Evolutionary conservation across 768 basidiomycete species (phyloP).

Genomic region (Pisolithus microcarpus): DNA sequence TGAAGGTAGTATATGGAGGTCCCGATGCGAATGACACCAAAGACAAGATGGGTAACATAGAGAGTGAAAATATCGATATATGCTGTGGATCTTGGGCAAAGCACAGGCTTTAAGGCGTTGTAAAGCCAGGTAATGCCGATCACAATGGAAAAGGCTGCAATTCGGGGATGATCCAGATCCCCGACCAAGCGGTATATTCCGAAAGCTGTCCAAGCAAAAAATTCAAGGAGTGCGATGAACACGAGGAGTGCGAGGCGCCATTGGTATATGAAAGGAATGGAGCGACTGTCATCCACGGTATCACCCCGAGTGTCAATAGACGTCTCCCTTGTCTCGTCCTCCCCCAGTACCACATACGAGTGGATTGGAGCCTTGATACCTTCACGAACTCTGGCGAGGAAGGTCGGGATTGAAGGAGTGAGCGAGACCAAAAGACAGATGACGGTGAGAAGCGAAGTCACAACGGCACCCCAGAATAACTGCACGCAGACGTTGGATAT

Average conservation of each 20-base stretch:
- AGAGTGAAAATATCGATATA: constrained; percentile 17
- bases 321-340: background rate
- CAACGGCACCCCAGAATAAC: constrained; percentile 34
- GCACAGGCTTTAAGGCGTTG: constrained; percentile 8
- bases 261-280: background rate
- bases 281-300: background rate
- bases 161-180: background rate
- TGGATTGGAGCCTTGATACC: background rate
- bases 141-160: constrained; percentile 4
- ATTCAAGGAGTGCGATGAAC: constrained; percentile 10
- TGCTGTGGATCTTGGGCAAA: constrained; percentile 10
- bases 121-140: constrained; percentile 20
- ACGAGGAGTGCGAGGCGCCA: constrained; percentile 13
- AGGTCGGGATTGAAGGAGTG: background rate
- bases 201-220: constrained; percentile 11
- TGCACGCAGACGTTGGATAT: constrained; percentile 38
- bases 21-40: constrained; percentile 9
- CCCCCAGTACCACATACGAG: background rate
- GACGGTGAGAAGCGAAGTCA: background rate
- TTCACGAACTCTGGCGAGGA: background rate
- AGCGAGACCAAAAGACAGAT: background rate
- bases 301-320: background rate
- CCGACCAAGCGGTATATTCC: constrained; percentile 7
- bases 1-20: constrained; percentile 6
- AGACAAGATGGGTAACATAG: constrained; percentile 11